Evolutionary conservation across 805 yeast species (phyloP).

Genomic region (Candida oleophila): DNA sequence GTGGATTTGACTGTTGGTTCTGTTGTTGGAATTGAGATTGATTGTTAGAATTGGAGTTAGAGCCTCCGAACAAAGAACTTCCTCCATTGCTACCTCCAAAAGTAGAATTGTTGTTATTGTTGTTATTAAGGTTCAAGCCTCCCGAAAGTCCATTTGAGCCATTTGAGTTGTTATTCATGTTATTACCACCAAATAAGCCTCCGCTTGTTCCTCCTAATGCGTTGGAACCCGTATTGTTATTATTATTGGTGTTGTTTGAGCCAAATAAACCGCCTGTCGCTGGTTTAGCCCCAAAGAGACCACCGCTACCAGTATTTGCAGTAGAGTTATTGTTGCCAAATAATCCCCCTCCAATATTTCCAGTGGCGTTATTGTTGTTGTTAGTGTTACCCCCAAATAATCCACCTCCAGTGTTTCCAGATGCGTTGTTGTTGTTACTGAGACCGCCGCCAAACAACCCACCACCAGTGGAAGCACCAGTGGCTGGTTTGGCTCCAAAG

Average conservation of each 20-base stretch:
- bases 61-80: conserved; percentile 22
- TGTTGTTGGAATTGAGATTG: conserved; percentile 20
- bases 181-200: conserved; percentile 24
- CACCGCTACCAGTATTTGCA: conserved; percentile 29
- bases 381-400: conserved; percentile 16
- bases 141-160: conserved; percentile 8
- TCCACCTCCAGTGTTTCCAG: conserved; percentile 13
- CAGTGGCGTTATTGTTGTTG: conserved; percentile 13
- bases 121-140: conserved; percentile 25
- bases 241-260: conserved; percentile 1
- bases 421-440: conserved; percentile 15
- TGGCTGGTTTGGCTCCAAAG: conserved; percentile 21
- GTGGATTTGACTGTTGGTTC: conserved; percentile 21
- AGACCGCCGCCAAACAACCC: conserved; percentile 22
- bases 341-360: conserved; percentile 28
- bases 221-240: conserved; percentile 14
- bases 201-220: conserved; percentile 21
- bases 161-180: conserved; percentile 8
- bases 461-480: conserved; percentile 8
- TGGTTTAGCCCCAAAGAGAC: conserved; percentile 22
- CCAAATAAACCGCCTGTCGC: conserved; percentile 12
- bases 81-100: conserved; percentile 7
- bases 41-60: conserved; percentile 19
- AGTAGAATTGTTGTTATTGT: conserved; percentile 12
- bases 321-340: conserved; percentile 24